These are phyloP conservation scores for Cyberlindnera veronae DNA, from an alignment of 805 yeast genomes.

Conservation along the genomic window DNA sequence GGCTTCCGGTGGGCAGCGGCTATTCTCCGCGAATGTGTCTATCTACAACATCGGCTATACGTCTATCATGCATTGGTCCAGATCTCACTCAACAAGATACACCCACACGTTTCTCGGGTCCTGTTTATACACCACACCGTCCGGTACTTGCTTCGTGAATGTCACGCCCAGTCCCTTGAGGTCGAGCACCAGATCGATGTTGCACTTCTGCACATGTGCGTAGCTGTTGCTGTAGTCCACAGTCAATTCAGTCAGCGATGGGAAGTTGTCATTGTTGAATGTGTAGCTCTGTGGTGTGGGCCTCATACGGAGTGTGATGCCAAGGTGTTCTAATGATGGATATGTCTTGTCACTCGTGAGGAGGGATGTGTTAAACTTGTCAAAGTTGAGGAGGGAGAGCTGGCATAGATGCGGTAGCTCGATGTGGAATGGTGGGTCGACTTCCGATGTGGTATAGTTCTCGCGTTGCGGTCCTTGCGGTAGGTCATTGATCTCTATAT, in stretches of 20 bases:
- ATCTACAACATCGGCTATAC: background rate
- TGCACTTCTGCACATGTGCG: conserved; percentile 21
- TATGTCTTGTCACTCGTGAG: conserved; percentile 2
- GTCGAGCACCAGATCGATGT: conserved; percentile 15
- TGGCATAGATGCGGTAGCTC: conserved; percentile 4
- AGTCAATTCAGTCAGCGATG: conserved; percentile 9
- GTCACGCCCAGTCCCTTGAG: conserved; percentile 8
- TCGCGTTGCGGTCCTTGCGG: conserved; percentile 6
- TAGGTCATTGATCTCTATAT: conserved; percentile 9
- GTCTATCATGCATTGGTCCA: too few species aligned
- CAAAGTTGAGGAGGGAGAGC: conserved; percentile 12
- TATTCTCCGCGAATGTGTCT: too few species aligned
- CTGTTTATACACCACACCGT: conserved; percentile 11
- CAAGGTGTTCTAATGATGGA: conserved; percentile 6
- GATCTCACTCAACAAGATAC: conserved; percentile 1
- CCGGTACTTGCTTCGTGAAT: conserved; percentile 13
- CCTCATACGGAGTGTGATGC: conserved; percentile 3
- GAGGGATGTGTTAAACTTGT: conserved; percentile 14
- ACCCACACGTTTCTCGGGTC: conserved; percentile 11
- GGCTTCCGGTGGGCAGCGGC: too few species aligned
- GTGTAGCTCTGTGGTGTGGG: conserved; percentile 10
- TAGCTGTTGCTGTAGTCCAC: conserved; percentile 19
- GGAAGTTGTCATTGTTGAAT: conserved; percentile 12
- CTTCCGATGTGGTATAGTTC: conserved; percentile 1
- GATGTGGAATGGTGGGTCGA: conserved; percentile 2